These are phyloP conservation scores for Ogataea polymorpha DNA, from an alignment of 805 yeast genomes.

Conservation along the genomic window DNA sequence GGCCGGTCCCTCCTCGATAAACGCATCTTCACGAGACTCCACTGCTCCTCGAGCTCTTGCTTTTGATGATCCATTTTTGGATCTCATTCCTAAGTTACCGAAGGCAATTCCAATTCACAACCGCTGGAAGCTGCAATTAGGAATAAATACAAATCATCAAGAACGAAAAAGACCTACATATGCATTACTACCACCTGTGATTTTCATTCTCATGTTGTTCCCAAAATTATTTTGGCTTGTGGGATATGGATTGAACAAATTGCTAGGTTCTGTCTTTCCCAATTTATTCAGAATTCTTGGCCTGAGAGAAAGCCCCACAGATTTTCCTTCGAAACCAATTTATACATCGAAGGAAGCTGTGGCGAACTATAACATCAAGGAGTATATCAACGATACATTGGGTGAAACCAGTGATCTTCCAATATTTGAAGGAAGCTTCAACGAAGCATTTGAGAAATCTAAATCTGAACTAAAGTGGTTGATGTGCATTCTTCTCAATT, in stretches of 20 bases:
- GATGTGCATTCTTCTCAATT: conserved; percentile 50
- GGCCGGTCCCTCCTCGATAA: conserved; percentile 4
- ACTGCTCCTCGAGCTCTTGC: conserved; percentile 18
- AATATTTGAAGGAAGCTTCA: conserved; percentile 36
- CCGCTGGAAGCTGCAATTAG: conserved; percentile 36
- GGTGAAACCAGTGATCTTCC: conserved; percentile 29
- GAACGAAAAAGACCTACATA: background rate
- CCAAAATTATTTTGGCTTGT: conserved; percentile 50
- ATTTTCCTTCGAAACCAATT: conserved; percentile 32
- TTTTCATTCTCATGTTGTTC: conserved; percentile 51
- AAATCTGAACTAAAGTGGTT: conserved; percentile 47
- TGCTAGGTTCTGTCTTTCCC: conserved; percentile 37
- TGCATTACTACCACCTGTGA: conserved; percentile 34
- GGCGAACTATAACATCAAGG: conserved; percentile 14
- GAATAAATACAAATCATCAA: conserved; percentile 16
- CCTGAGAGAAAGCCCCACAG: conserved; percentile 27
- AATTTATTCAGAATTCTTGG: conserved; percentile 29
- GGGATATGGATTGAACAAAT: conserved; percentile 36
- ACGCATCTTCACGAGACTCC: conserved; percentile 8
- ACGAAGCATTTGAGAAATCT: conserved; percentile 39
- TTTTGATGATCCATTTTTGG: conserved; percentile 25
- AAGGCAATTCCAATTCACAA: conserved; percentile 35
- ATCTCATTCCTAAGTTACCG: conserved; percentile 33
- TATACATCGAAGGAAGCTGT: conserved; percentile 19
- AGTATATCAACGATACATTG: conserved; percentile 17